Percentiles rank a stretch among this genome's conserved stretches.
phyloP scores from a whole-genome alignment of 129 eudicot species.

The Daucus carota region DH1_v3.0 NC_030381.2:55545001-55545500 shows the following conservation, averaged over 20 bases:
- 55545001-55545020: too few relatives aligned
- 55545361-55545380: not conserved
- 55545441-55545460: not conserved
- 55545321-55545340: too few relatives aligned
- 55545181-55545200: not conserved
- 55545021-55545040: too few relatives aligned
- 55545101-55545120: too few relatives aligned
- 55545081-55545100: too few relatives aligned
- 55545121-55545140: constrained; percentile 10
- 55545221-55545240: constrained; percentile 2
- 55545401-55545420: not conserved
- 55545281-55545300: not conserved
- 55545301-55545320: too few relatives aligned
- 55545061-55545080: too few relatives aligned
- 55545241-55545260: not conserved
- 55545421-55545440: not conserved
- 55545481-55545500: not conserved
- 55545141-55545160: not conserved
- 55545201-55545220: not conserved
- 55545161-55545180: constrained; percentile 6
- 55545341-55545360: not conserved
- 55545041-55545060: too few relatives aligned
- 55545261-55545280: too few relatives aligned
- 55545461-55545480: not conserved
- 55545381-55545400: not conserved